phyloP scores from a whole-genome alignment of 495 filamentous ascomycete genomes.

The Hyaloscypha finlandica region DNA sequence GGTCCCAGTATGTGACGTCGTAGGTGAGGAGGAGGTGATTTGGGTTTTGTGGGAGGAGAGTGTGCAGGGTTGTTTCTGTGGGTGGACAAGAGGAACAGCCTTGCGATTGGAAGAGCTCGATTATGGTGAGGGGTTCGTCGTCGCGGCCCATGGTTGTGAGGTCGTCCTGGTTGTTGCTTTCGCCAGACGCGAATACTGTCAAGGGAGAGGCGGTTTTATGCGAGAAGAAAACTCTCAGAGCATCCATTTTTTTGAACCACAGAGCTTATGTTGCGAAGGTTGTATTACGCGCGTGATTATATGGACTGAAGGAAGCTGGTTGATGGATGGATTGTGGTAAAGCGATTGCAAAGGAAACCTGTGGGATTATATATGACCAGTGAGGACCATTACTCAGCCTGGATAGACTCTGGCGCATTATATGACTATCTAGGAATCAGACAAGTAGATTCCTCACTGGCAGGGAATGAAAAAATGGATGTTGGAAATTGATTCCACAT shows the following conservation, averaged over 20 bases:
- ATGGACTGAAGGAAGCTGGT: constrained; percentile 7
- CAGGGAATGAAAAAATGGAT: constrained; percentile 7
- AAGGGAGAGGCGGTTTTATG: constrained; percentile 6
- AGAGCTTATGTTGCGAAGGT: constrained; percentile 6
- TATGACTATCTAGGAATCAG: constrained; percentile 9
- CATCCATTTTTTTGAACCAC: constrained; percentile 8
- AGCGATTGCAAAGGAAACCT: constrained; percentile 10
- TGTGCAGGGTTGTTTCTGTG: constrained; percentile 10
- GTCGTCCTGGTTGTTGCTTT: constrained; percentile 7
- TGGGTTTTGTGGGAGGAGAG: constrained; percentile 14
- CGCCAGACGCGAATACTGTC: background rate
- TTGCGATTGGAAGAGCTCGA: constrained; percentile 31
- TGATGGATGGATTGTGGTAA: constrained; percentile 7
- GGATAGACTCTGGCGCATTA: background rate
- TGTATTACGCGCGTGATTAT: constrained; percentile 1
- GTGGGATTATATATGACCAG: background rate
- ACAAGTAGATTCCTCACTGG: constrained; percentile 12
- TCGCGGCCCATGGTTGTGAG: constrained; percentile 6
- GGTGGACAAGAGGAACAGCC: constrained; percentile 29
- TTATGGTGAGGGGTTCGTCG: constrained; percentile 9
- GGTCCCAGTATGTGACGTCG: constrained; percentile 30
- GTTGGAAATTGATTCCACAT: constrained; percentile 9
- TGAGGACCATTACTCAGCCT: background rate
- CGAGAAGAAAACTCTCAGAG: constrained; percentile 7
- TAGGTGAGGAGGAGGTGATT: constrained; percentile 30